Base-by-base conservation (phyloP, 2,329 filamentous ascomycete species). In the Colletotrichum kahawae region DNA sequence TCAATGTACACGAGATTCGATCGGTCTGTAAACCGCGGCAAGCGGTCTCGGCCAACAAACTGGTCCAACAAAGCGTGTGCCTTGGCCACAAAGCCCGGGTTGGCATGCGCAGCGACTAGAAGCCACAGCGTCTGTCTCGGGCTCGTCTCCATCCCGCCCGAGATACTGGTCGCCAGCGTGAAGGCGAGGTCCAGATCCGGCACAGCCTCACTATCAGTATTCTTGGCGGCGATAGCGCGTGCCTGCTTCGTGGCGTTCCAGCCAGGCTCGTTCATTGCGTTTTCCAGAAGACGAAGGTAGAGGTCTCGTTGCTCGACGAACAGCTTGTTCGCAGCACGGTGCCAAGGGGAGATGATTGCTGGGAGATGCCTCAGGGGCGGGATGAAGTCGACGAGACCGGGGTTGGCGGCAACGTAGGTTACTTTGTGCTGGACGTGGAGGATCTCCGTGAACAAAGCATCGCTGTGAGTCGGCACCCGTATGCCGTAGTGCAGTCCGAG, bases 281-380 rank as follows among this genome's bases (percentile, higher is more conserved):
- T 75, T 9, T 78, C 72, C 5, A 81, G 67, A n/a, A 80, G 81
- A 1, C 78, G 77, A 2, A 80, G 68, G 43, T 83, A 81, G 2
- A 84, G 76, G 8, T 77, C 72, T 2, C 75, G 43, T 74, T 82
- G 36, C 81, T 80, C 31, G 79, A 83, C 85, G 68, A 74, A 81
- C 1, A 81, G 78, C n/a, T 75, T 70, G 8, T 82, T 82, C 6
- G 79, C 83, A 33, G 82, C 77, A 38, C 51, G 76, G 69, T 83
- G 84, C 83, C 83, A 85, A 0, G 82, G 83, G 1, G 83, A 81
- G 1, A 88, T 76, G 10, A 75, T 75, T 1, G 63, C 70, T 0
- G 87, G 87, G 1, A 89, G 79, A 33, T 79, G 21, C 67, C 88
- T 86, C 2, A 89, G 82, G 5, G 80, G 51, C 0, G 87, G 87